Evolutionary conservation across 352 stramenopile species (phyloP).

Genomic region (Blastocystis sp.): DNA sequence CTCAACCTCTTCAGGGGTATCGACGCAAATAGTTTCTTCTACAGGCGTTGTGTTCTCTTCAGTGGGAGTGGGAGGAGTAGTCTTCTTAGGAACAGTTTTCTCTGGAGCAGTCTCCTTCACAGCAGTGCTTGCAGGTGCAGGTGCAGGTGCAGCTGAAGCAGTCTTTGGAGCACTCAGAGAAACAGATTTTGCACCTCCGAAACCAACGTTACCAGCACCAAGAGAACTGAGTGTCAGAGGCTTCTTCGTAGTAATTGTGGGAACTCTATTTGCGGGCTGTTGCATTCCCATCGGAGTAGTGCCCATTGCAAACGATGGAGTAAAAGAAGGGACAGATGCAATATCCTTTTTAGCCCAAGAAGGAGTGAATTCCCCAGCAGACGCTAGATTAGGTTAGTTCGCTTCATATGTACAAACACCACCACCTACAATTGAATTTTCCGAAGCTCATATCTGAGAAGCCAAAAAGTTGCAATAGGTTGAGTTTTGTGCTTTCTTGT

Average conservation of each 20-base stretch:
- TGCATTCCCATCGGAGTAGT: neutral
- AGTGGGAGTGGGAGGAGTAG: neutral
- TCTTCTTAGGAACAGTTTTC: neutral
- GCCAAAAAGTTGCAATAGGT: neutral
- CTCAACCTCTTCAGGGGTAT: neutral
- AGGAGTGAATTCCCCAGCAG: conserved; percentile 39
- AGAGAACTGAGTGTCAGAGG: conserved; percentile 43
- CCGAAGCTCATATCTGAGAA: conserved; percentile 43
- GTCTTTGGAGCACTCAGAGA: neutral
- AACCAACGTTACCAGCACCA: neutral
- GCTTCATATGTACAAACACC: neutral
- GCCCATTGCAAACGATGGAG: conserved; percentile 13
- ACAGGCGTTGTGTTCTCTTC: neutral
- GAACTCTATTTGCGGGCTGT: neutral
- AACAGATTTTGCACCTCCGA: conserved; percentile 21
- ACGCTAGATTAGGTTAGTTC: conserved; percentile 33
- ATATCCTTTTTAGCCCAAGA: conserved; percentile 36
- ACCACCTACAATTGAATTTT: conserved; percentile 41
- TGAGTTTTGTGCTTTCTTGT: neutral
- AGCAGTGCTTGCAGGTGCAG: conserved; percentile 3
- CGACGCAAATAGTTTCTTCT: neutral
- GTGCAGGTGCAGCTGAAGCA: neutral
- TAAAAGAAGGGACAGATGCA: conserved; percentile 37
- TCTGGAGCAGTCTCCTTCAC: neutral
- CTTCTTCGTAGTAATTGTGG: conserved; percentile 6